Evolutionary conservation across 345 rosid genomes (phyloP), one percentile per base, ranked within the genome.

Genomic region (Populus simonii): DNA sequence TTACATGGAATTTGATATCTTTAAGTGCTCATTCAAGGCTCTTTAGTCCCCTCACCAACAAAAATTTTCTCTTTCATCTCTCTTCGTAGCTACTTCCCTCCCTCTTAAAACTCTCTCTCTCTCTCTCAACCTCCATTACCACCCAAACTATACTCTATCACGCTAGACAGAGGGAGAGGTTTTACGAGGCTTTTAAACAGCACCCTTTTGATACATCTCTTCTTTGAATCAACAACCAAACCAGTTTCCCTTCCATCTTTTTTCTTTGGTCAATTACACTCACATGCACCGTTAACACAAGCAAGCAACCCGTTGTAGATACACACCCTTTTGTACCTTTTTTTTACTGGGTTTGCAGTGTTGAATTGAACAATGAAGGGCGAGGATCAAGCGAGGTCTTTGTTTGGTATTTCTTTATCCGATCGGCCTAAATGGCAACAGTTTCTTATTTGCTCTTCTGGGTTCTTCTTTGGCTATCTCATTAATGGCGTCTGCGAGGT

Each of bases 401-500:
- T 92, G 73, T 93, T 92, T 68, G 96, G 98, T 39, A 88, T 93
- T 77, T 86, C 88, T 35, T 90, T 93, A 15, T 87, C 96, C 47
- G 87, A 84, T 81, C 87, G 92, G 78, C 89, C 96, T 20, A 85
- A 75, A 78, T 93, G 96, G 96, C 87, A 93, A 55, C 98, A 91
- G 70, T 93, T 95, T 83, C 90, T 95, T 47, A 89, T 95, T 35
- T 93, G 96, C 79, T 90, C 98, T 72, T 91, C 98, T 81, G 97
- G 98, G 25, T 93, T 95, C 87, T 95, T 93, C 97, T 93, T 95
- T 62, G 96, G 98, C 71, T 92, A 95, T 78, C 98, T 95, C 76
- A 90, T 93, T 75, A 95, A 93, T 83, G 99, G 99, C 85, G 74
- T 95, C 76, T 95, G 97, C 15, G 99, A 96, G 99, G 98, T 93